Evolutionary conservation across 345 rosid genomes (phyloP).

Genomic region (Raphanus sativus): DNA sequence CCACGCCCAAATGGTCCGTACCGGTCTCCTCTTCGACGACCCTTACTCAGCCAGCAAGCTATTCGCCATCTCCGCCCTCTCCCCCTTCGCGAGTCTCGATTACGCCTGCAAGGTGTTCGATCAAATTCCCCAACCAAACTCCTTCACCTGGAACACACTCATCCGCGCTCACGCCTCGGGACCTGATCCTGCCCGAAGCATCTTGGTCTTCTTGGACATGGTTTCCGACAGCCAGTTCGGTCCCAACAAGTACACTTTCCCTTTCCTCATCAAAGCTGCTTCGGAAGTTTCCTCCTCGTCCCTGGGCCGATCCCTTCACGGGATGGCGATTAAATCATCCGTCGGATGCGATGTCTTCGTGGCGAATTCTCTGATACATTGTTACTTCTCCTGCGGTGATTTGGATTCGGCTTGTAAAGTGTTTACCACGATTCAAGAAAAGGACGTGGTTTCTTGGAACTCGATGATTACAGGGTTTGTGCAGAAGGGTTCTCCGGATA

Average conservation of each 20-base stretch:
- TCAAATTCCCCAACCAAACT: slow-evolving; percentile 65
- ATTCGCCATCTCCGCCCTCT: slow-evolving; percentile 43
- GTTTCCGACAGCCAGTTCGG: slow-evolving; percentile 39
- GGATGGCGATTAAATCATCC: slow-evolving; percentile 53
- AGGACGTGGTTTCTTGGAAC: slow-evolving; percentile 79
- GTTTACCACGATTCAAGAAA: slow-evolving; percentile 46
- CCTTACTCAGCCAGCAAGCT: slow-evolving; percentile 57
- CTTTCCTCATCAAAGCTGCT: slow-evolving; percentile 66
- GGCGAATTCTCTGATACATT: slow-evolving; percentile 59
- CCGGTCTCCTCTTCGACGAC: slow-evolving; percentile 46
- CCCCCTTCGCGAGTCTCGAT: slow-evolving; percentile 51
- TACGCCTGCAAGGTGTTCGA: slow-evolving; percentile 74
- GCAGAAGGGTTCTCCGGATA: slow-evolving; percentile 55
- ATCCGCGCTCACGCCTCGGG: slow-evolving; percentile 67
- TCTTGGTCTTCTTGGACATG: slow-evolving; percentile 52
- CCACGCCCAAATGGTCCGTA: slow-evolving; percentile 66
- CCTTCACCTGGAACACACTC: slow-evolving; percentile 66
- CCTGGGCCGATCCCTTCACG: slow-evolving; percentile 58
- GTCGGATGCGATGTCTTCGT: slow-evolving; percentile 51
- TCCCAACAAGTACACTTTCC: slow-evolving; percentile 70
- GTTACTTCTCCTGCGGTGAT: slow-evolving; percentile 58
- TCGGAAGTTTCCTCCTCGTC: slow-evolving; percentile 38
- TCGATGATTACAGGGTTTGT: slow-evolving; percentile 67
- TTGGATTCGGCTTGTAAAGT: slow-evolving; percentile 57
- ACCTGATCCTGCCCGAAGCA: slow-evolving; percentile 50